phyloP scores from a whole-genome alignment of 805 yeast species.

The Nakazawaea ernobii region DNA sequence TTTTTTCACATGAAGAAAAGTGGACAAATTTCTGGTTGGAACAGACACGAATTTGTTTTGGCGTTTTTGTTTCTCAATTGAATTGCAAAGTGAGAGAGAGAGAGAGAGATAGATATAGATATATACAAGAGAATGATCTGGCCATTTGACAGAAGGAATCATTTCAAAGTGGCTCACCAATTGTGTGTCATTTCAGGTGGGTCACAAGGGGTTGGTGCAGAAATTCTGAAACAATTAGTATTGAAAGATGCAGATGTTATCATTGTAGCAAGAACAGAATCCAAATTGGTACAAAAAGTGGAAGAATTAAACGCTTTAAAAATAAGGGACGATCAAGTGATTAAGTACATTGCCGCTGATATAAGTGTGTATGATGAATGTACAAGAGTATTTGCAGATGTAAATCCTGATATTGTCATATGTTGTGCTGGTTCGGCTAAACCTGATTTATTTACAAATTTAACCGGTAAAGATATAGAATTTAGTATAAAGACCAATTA shows the following conservation, averaged over 20 bases:
- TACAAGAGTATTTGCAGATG: conserved; percentile 33
- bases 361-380: conserved; percentile 51
- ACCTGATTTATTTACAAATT: conserved; percentile 73
- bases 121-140: neutral
- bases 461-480: conserved; percentile 51
- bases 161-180: conserved; percentile 35
- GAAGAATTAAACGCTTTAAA: conserved; percentile 12
- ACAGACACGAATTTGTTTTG: no score
- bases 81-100: neutral
- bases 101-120: neutral
- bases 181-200: conserved; percentile 84
- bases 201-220: conserved; percentile 89
- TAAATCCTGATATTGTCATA: conserved; percentile 65
- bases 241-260: conserved; percentile 56
- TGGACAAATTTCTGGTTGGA: no score
- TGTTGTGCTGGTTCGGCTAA: conserved; percentile 86
- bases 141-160: conserved; percentile 9
- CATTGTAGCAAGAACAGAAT: conserved; percentile 71
- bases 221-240: conserved; percentile 57
- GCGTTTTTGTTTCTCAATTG: no score
- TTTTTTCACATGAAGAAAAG: no score
- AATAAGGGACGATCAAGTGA: conserved; percentile 19
- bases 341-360: conserved; percentile 56
- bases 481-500: conserved; percentile 67
- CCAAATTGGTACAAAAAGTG: conserved; percentile 39